A percentile compares a stretch with the other conserved stretches of the same genome.
phyloP scores from a whole-genome alignment of 768 basidiomycete genomes.

The Hirschioporus abietinus region DNA sequence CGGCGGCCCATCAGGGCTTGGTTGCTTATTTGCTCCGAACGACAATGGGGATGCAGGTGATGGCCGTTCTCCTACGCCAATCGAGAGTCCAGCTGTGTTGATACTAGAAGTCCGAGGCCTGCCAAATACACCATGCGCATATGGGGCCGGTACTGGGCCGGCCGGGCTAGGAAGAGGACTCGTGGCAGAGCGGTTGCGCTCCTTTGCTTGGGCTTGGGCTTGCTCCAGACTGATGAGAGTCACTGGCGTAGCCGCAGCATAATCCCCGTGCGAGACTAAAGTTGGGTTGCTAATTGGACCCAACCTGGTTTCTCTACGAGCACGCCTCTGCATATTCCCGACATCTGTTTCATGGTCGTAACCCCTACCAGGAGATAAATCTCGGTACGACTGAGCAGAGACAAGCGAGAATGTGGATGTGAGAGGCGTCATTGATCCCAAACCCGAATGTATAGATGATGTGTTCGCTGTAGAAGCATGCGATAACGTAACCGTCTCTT shows the following conservation, averaged over 20 bases:
- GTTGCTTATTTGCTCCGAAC: neutral
- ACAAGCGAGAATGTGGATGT: neutral
- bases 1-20: conserved; percentile 4
- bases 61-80: neutral
- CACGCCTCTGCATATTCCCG: neutral
- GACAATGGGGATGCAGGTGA: neutral
- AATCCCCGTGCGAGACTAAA: conserved; percentile 25
- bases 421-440: neutral
- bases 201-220: conserved; percentile 56
- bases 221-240: conserved; percentile 73
- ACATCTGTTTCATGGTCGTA: neutral
- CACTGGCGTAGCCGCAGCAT: conserved; percentile 42
- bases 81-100: neutral
- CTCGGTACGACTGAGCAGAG: neutral
- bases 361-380: neutral
- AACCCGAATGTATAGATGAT: neutral
- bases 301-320: neutral
- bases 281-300: conserved; percentile 1
- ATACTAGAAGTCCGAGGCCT: neutral
- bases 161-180: conserved; percentile 24
- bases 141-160: conserved; percentile 23
- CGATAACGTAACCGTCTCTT: neutral
- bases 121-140: conserved; percentile 12
- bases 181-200: conserved; percentile 53
- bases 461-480: neutral